Percentiles rank a stretch among this genome's conserved stretches.
Evolutionary conservation across 345 rosid species (phyloP).

Genomic region (Orychophragmus violaceus): DNA sequence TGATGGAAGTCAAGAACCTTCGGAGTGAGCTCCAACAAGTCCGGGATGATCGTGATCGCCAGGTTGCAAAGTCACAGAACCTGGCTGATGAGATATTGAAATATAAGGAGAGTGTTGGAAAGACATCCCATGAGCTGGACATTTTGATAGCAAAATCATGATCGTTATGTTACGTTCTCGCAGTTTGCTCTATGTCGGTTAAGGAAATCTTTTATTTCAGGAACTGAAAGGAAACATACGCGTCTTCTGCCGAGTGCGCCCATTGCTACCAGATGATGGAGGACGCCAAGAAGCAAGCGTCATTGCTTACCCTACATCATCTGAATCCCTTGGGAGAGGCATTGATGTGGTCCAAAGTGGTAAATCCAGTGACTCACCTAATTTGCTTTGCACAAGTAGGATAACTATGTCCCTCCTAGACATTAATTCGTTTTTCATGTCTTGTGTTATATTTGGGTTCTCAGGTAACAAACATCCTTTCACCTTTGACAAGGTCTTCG

Average conservation of each 20-base stretch:
- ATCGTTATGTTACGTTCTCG: conserved; percentile 21
- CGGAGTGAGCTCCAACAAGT: conserved; percentile 78
- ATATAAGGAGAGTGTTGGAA: conserved; percentile 66
- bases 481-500: conserved; percentile 88
- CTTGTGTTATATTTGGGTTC: conserved; percentile 11
- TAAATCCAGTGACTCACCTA: conserved; percentile 20
- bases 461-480: conserved; percentile 75
- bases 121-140: conserved; percentile 61
- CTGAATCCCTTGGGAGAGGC: conserved; percentile 72
- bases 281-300: conserved; percentile 45
- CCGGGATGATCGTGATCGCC: conserved; percentile 85
- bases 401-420: neutral
- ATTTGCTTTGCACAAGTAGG: neutral
- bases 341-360: conserved; percentile 78
- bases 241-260: conserved; percentile 93
- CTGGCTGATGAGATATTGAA: conserved; percentile 50
- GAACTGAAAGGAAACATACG: conserved; percentile 98
- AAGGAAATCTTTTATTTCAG: conserved; percentile 29
- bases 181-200: neutral
- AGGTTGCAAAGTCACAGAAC: conserved; percentile 47
- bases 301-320: conserved; percentile 61
- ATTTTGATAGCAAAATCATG: conserved; percentile 49
- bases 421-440: neutral
- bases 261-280: conserved; percentile 70
- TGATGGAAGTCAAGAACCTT: conserved; percentile 58